Percentiles rank a stretch among this genome's conserved stretches.
Evolutionary conservation across 2,329 filamentous ascomycete genomes (phyloP).

Genomic region (Periconia sp.): DNA sequence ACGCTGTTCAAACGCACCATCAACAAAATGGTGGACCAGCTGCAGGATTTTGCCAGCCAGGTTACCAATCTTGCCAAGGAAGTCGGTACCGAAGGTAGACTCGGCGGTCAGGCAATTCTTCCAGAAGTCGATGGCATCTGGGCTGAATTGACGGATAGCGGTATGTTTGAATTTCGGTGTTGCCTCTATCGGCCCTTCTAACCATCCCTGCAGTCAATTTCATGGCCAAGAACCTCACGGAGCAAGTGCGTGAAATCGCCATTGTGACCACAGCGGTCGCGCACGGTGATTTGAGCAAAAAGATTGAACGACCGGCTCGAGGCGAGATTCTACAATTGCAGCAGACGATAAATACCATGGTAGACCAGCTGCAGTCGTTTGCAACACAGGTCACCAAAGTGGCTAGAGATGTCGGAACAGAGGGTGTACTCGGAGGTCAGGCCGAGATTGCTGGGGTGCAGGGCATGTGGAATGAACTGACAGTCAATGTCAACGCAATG

Average conservation of each 20-base stretch:
- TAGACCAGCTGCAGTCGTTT: conserved; percentile 69
- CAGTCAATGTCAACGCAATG: conserved; percentile 62
- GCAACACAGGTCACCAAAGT: conserved; percentile 70
- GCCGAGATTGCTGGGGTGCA: conserved; percentile 69
- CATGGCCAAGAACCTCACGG: conserved; percentile 98
- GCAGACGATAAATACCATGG: conserved; percentile 79
- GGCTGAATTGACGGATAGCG: conserved; percentile 83
- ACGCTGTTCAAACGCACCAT: conserved; percentile 97
- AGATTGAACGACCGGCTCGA: conserved; percentile 91
- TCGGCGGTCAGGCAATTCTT: conserved; percentile 92
- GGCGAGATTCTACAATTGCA: conserved; percentile 96
- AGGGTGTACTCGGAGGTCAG: conserved; percentile 68
- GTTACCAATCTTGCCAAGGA: conserved; percentile 93
- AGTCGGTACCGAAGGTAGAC: conserved; percentile 92
- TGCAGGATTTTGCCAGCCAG: conserved; percentile 95
- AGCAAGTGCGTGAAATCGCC: conserved; percentile 96
- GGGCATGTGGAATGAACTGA: conserved; percentile 71
- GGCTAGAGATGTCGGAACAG: conserved; percentile 68
- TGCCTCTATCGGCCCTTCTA: conserved; percentile 29
- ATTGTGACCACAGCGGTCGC: conserved; percentile 96
- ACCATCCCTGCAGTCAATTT: conserved; percentile 72
- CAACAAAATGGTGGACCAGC: conserved; percentile 98
- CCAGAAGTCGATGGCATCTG: conserved; percentile 95
- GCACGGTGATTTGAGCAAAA: conserved; percentile 91
- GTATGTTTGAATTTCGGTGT: conserved; percentile 42